These are phyloP conservation scores for Aureococcus anophagefferens DNA, from an alignment of 108 stramenopile genomes.

Conservation along the genomic window DNA sequence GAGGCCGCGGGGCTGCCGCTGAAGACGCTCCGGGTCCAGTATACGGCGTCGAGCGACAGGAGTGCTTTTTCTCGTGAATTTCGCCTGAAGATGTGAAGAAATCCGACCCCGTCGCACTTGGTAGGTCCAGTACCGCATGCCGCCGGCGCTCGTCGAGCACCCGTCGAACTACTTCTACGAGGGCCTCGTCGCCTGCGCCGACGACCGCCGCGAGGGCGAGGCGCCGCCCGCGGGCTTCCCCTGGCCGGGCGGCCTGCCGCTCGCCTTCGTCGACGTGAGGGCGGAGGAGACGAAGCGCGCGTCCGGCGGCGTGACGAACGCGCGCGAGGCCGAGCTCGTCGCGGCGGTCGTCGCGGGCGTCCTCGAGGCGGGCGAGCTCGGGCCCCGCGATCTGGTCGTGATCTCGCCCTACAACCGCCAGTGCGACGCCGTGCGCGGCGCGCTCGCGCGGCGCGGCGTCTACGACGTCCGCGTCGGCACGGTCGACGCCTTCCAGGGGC, in stretches of 20 bases:
- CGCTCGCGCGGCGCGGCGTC: constrained; percentile 18
- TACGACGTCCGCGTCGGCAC: constrained; percentile 47
- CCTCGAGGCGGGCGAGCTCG: constrained; percentile 29
- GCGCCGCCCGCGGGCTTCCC: constrained; percentile 44
- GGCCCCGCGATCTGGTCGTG: constrained; percentile 38
- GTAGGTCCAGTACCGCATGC: constrained; percentile 61
- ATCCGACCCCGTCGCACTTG: too few species aligned
- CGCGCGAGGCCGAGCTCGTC: constrained; percentile 43
- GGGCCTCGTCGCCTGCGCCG: constrained; percentile 37
- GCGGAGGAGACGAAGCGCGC: constrained; percentile 38
- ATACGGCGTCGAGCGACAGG: too few species aligned
- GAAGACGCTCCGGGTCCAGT: constrained; percentile 41
- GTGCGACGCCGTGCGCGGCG: constrained; percentile 41
- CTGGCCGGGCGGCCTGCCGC: constrained; percentile 42
- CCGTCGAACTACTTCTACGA: constrained; percentile 60
- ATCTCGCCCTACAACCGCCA: constrained; percentile 56
- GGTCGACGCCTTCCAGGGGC: constrained; percentile 65
- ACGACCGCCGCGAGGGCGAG: background rate
- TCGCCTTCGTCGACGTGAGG: constrained; percentile 53
- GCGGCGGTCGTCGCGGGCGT: constrained; percentile 34
- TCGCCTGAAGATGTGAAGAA: too few species aligned
- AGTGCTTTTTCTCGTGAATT: too few species aligned
- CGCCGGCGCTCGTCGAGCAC: constrained; percentile 40
- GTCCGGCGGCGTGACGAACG: constrained; percentile 50
- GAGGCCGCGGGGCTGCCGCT: constrained; percentile 40